Evolutionary conservation across 345 rosid genomes (phyloP).

Genomic region (Gossypium turneri): DNA sequence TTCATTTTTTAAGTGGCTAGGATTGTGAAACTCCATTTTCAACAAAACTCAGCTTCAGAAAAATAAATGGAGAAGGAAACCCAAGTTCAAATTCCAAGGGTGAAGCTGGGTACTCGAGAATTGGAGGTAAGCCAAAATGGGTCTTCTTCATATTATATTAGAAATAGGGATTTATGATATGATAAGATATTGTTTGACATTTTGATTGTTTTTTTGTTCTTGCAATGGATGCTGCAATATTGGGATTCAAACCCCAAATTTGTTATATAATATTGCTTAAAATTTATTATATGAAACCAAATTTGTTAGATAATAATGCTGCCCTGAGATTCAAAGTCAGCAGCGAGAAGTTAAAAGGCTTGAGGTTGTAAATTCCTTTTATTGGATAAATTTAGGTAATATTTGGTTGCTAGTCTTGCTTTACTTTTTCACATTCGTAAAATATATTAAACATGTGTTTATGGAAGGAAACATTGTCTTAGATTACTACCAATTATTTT

Average conservation of each 20-base stretch:
- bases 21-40: neutral
- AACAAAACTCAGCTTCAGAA: neutral
- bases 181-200: neutral
- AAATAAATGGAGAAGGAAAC: neutral
- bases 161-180: neutral
- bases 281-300: neutral
- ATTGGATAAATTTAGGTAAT: too few species aligned
- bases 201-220: neutral
- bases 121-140: neutral
- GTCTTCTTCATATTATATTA: neutral
- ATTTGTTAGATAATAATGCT: too few species aligned
- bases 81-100: conserved; percentile 5
- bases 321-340: too few species aligned
- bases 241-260: neutral
- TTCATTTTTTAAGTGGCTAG: neutral
- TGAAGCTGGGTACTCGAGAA: conserved; percentile 4
- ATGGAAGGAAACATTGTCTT: too few species aligned
- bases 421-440: too few species aligned
- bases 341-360: too few species aligned
- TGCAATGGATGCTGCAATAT: neutral
- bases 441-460: too few species aligned
- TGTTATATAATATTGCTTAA: neutral
- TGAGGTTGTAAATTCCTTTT: too few species aligned
- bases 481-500: too few species aligned
- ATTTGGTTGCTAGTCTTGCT: too few species aligned